phyloP scores from a whole-genome alignment of 495 filamentous ascomycete species.

The Aspergillus panamensis region DNA sequence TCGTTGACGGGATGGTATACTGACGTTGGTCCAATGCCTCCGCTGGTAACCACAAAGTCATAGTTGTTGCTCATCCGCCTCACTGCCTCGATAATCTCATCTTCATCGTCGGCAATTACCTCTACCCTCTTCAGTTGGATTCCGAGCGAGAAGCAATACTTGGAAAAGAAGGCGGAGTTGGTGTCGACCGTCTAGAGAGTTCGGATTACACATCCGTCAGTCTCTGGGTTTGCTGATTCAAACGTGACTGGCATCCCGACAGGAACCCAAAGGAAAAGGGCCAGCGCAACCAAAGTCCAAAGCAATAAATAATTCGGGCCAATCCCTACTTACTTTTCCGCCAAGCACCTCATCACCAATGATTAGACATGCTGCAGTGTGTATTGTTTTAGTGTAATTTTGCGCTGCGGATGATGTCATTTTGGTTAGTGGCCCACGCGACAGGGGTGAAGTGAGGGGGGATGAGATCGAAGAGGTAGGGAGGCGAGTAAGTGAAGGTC shows the following conservation, averaged over 20 bases:
- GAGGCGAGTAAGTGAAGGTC: constrained; percentile 54
- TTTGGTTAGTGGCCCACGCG: constrained; percentile 28
- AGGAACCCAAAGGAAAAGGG: background rate
- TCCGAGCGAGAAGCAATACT: constrained; percentile 87
- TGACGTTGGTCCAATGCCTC: constrained; percentile 92
- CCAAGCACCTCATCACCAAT: constrained; percentile 96
- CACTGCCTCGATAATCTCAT: constrained; percentile 83
- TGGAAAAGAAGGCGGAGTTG: constrained; percentile 87
- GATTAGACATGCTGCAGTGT: constrained; percentile 89
- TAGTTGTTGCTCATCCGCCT: constrained; percentile 81
- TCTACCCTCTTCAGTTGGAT: constrained; percentile 88
- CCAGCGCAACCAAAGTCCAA: background rate
- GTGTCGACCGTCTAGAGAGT: constrained; percentile 69
- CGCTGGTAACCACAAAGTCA: constrained; percentile 91
- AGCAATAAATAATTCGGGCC: background rate
- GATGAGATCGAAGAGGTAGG: constrained; percentile 36
- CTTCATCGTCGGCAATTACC: constrained; percentile 87
- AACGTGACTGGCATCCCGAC: background rate
- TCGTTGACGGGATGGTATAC: constrained; percentile 20
- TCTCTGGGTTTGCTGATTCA: background rate
- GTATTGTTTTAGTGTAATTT: constrained; percentile 59
- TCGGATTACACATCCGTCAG: constrained; percentile 4
- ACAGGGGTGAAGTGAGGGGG: constrained; percentile 37
- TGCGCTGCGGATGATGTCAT: constrained; percentile 56
- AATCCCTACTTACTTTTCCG: constrained; percentile 67